These are phyloP conservation scores for Sindora glabra DNA, from an alignment of 306 rosid genomes.

Conservation along the genomic window DNA sequence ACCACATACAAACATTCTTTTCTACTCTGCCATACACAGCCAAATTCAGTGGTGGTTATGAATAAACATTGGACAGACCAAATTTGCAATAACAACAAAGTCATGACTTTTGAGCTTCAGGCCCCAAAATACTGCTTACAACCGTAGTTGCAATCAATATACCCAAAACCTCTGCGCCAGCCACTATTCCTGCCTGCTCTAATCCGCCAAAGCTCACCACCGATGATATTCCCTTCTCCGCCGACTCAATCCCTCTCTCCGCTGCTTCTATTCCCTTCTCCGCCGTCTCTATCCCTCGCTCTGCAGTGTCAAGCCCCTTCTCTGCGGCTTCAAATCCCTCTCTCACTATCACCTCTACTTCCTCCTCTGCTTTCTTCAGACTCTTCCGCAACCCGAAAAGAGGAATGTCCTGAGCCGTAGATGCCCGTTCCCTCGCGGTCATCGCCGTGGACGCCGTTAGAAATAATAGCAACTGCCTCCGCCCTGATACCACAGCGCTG, in stretches of 20 bases:
- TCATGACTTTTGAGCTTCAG: constrained; percentile 44
- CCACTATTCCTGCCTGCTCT: constrained; percentile 79
- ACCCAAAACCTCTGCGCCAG: constrained; percentile 63
- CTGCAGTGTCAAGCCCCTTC: constrained; percentile 51
- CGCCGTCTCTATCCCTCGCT: constrained; percentile 36
- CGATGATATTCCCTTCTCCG: constrained; percentile 19
- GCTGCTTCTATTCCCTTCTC: constrained; percentile 43
- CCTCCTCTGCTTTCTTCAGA: constrained; percentile 58
- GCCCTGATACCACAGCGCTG: not conserved
- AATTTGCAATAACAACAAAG: no score
- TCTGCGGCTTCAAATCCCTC: constrained; percentile 79
- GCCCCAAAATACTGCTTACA: constrained; percentile 74
- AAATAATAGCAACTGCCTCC: constrained; percentile 52
- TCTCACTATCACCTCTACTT: constrained; percentile 63
- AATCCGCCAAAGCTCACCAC: constrained; percentile 44
- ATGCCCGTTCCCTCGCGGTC: constrained; percentile 29
- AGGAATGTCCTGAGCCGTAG: constrained; percentile 52
- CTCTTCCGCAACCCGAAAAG: constrained; percentile 70
- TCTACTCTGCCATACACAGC: no score
- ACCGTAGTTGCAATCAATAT: constrained; percentile 60
- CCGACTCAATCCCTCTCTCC: constrained; percentile 44
- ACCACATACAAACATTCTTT: no score
- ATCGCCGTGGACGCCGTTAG: constrained; percentile 46
- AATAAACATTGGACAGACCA: no score
- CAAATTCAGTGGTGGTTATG: no score